Percentiles rank a stretch among this genome's conserved stretches.
Conservation (phyloP, 2,329 filamentous ascomycete genomes). For the Trichoderma semiorbis region DNA sequence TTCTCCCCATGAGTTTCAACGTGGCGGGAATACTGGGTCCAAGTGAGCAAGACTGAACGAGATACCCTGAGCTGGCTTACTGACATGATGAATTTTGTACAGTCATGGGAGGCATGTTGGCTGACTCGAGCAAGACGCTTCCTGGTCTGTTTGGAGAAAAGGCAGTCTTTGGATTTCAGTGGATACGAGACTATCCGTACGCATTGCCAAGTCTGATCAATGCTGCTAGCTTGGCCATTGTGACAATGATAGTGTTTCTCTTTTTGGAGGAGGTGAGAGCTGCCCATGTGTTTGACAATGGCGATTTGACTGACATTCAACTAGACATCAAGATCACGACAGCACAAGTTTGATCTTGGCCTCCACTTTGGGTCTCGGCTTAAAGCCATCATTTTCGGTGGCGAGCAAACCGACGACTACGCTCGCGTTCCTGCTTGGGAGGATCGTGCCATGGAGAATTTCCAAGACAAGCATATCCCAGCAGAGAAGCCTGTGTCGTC, state of each 20-base stretch:
- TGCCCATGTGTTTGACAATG: neutral
- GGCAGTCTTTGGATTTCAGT: constrained; percentile 29
- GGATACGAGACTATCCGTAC: constrained; percentile 65
- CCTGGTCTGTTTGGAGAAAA: constrained; percentile 11
- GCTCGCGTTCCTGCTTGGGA: neutral
- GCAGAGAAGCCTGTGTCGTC: neutral
- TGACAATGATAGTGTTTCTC: constrained; percentile 55
- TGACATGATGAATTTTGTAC: neutral
- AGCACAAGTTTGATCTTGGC: constrained; percentile 42
- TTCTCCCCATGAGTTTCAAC: constrained; percentile 8
- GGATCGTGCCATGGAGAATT: neutral
- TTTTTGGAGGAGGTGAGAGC: constrained; percentile 63
- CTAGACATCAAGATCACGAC: neutral
- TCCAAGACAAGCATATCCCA: constrained; percentile 19
- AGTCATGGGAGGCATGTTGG: constrained; percentile 13
- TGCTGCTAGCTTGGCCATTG: constrained; percentile 55
- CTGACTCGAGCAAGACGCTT: neutral
- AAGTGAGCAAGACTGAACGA: neutral
- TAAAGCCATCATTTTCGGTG: constrained; percentile 29
- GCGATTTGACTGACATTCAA: constrained; percentile 30
- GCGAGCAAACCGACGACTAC: constrained; percentile 24
- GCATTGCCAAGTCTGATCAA: constrained; percentile 67
- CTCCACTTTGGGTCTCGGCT: constrained; percentile 35
- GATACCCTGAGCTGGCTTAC: neutral
- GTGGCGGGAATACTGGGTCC: neutral